Evolutionary conservation across 192 early-diverging fungal genomes (phyloP).

Genomic region (Gryganskiella cystojenkinii): DNA sequence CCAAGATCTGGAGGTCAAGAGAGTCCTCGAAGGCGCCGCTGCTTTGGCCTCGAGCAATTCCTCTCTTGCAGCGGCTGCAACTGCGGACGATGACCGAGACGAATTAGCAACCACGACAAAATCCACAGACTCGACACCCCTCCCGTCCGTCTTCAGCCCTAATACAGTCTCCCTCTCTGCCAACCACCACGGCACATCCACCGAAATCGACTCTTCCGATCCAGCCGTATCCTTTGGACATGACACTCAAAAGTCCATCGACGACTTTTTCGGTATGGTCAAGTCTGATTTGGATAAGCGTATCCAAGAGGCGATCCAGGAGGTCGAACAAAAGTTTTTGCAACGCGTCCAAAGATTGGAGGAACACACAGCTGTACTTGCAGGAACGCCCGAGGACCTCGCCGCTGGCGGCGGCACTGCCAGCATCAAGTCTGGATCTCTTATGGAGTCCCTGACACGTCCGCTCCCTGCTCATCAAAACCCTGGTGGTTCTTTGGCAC

Average conservation of each 20-base stretch:
- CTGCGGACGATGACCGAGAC: neutral
- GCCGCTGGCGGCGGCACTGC: neutral
- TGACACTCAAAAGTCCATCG: conserved; percentile 50
- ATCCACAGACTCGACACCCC: conserved; percentile 31
- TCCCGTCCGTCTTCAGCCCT: conserved; percentile 10
- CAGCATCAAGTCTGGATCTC: conserved; percentile 19
- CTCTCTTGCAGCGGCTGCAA: neutral
- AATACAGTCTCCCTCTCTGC: conserved; percentile 3
- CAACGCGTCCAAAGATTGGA: conserved; percentile 41
- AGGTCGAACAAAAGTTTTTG: conserved; percentile 52
- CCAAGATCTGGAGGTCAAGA: conserved; percentile 48
- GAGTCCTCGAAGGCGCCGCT: conserved; percentile 45
- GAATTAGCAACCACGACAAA: neutral
- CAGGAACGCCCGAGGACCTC: conserved; percentile 16
- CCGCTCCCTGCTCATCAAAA: conserved; percentile 34
- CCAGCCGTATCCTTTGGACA: conserved; percentile 27
- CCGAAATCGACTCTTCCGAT: neutral
- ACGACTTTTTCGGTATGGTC: conserved; percentile 52
- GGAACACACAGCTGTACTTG: conserved; percentile 26
- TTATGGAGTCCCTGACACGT: conserved; percentile 38
- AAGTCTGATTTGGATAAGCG: conserved; percentile 48
- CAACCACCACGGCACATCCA: neutral
- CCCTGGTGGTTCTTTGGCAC: conserved; percentile 38
- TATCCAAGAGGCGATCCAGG: conserved; percentile 50
- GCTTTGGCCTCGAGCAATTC: conserved; percentile 11